Conservation (phyloP, 768 basidiomycete genomes). For the Paxillus involutus region DNA sequence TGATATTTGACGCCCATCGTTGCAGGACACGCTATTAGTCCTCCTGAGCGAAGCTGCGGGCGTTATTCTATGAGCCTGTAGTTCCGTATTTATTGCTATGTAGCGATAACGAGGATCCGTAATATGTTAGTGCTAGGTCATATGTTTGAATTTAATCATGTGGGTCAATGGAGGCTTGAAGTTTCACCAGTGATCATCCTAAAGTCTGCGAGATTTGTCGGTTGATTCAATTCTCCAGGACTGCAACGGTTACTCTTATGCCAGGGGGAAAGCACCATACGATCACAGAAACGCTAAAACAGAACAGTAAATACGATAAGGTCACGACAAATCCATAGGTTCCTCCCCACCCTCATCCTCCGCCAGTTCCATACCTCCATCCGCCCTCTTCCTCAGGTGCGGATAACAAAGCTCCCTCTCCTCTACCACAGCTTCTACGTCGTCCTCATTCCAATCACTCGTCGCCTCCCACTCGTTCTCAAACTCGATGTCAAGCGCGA, state of each 20-base stretch:
- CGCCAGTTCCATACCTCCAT: constrained; percentile 4
- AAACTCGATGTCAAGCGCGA: constrained; percentile 78
- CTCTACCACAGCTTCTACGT: constrained; percentile 71
- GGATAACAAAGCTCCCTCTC: constrained; percentile 74
- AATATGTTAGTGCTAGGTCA: background rate
- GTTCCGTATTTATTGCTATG: background rate
- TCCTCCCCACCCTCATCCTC: constrained; percentile 43
- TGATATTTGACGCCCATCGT: background rate
- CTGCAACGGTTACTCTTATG: too few species aligned
- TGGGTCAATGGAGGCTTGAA: too few species aligned
- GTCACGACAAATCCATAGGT: constrained; percentile 38
- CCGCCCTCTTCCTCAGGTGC: constrained; percentile 13
- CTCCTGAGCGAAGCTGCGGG: constrained; percentile 30
- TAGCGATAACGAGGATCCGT: background rate
- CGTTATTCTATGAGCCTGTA: constrained; percentile 21
- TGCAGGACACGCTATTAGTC: constrained; percentile 26
- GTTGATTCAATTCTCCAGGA: too few species aligned
- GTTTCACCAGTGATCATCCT: too few species aligned
- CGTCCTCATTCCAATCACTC: constrained; percentile 90
- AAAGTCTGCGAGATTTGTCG: too few species aligned
- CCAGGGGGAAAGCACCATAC: too few species aligned
- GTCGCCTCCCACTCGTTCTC: constrained; percentile 90
- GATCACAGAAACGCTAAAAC: too few species aligned
- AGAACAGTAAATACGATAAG: too few species aligned
- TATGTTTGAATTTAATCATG: too few species aligned